Base-by-base conservation (phyloP, 345 rosid species). In the Populus davidiana region DNA sequence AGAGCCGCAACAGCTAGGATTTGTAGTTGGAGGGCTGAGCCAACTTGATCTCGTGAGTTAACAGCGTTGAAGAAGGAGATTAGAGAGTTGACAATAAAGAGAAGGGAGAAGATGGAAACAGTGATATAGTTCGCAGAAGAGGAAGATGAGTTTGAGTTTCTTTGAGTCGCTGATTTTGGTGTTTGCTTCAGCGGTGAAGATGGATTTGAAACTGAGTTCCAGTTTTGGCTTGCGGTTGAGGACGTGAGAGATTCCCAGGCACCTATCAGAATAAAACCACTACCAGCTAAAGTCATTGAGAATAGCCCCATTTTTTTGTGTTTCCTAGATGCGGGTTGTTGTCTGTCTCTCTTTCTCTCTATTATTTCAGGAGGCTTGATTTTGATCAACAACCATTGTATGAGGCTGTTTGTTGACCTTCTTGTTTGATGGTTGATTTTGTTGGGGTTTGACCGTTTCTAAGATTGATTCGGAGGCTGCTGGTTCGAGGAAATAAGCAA, bases 1-100 rank as follows among this genome's bases (percentile, higher is more conserved):
- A 91, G 85, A 38, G 81, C 75, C 21, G 91, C 85, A 66, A 90
- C 81, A 1, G 93, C 87, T 16, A 91, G 69, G 72, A 88, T 81
- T 86, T 91, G 99, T 18, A 93, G 80, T 56, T 92, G 99, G 39
- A 90, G 83, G 79, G 82, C 86, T 2, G 87, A 89, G 25, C 98
- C 98, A 71, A 96, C 86, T 75, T 89, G 79, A 77, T 96, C 96
- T 0, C 50, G 67, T 9, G 90, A 85, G 67, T 71, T 63, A 79
- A 86, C 20, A 31, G 98, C 93, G 72, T 81, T 78, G 73, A 90
- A 84, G 71, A 88, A 65, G 20, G 98, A 90, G 77, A 85, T 74
- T 44, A 91, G 69, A 8, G 98, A 85, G 86, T 91, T 88, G 16
- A 82, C 44, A 20, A 88, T 72, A 62, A 87, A 85, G 76, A 90